These are phyloP conservation scores for Nannizziopsis barbatae DNA, from an alignment of 2,329 filamentous ascomycete species.

Conservation along the genomic window DNA sequence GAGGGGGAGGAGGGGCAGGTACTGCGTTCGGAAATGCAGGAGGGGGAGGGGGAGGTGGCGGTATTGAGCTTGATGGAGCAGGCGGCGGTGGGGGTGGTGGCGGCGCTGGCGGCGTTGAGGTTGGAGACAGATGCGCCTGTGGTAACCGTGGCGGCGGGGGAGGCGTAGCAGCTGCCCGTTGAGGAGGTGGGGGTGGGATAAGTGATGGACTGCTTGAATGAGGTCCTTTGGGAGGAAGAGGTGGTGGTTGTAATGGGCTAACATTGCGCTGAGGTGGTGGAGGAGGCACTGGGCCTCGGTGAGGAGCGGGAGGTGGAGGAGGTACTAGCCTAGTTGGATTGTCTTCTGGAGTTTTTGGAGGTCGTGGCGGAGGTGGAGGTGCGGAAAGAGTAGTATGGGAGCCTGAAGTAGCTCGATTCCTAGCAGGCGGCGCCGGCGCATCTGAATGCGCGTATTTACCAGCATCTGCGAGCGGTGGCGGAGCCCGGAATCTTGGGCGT, in stretches of 20 bases:
- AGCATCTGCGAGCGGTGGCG: constrained; percentile 78
- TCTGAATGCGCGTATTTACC: constrained; percentile 64
- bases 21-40: constrained; percentile 30
- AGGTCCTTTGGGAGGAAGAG: constrained; percentile 43
- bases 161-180: constrained; percentile 22
- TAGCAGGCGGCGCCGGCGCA: constrained; percentile 37
- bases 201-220: constrained; percentile 30
- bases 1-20: constrained; percentile 29
- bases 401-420: constrained; percentile 41
- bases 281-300: constrained; percentile 59
- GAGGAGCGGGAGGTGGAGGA: constrained; percentile 70
- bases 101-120: constrained; percentile 31
- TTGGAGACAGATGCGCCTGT: constrained; percentile 32
- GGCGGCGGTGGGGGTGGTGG: constrained; percentile 22
- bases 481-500: constrained; percentile 64
- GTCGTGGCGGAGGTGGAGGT: constrained; percentile 51
- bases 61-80: constrained; percentile 23
- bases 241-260: constrained; percentile 34
- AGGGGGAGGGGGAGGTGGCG: constrained; percentile 33
- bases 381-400: constrained; percentile 43
- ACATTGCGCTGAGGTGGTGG: constrained; percentile 46
- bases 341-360: constrained; percentile 58
- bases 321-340: constrained; percentile 56
- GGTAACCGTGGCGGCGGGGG: constrained; percentile 24
- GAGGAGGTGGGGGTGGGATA: constrained; percentile 44